A percentile compares a stretch with the other conserved stretches of the same genome.
Conservation (phyloP, 1,284 basidiomycete species). For the Pisolithus thermaeus region DNA sequence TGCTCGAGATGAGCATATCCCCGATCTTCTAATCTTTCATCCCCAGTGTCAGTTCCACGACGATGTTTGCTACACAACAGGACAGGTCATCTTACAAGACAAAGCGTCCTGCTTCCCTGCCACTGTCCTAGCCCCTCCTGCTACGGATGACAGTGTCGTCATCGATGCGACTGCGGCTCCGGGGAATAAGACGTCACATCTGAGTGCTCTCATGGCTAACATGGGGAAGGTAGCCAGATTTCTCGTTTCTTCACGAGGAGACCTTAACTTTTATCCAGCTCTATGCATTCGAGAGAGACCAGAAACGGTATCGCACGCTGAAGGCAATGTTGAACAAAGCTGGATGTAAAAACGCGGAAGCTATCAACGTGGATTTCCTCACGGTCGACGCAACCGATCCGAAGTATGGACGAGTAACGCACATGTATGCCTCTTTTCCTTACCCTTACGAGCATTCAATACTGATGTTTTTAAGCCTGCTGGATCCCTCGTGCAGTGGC, state of each 20-base stretch:
- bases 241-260: not conserved
- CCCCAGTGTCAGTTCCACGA: slow-evolving; percentile 56
- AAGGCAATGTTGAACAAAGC: slow-evolving; percentile 79
- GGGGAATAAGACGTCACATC: slow-evolving; percentile 96
- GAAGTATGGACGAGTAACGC: slow-evolving; percentile 64
- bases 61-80: slow-evolving; percentile 59
- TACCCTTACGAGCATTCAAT: slow-evolving; percentile 1
- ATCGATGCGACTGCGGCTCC: slow-evolving; percentile 97
- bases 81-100: slow-evolving; percentile 90
- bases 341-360: slow-evolving; percentile 70
- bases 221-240: slow-evolving; percentile 60
- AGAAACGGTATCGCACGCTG: slow-evolving; percentile 73
- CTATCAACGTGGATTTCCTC: slow-evolving; percentile 77
- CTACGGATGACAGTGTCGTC: slow-evolving; percentile 46
- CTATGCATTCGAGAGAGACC: slow-evolving; percentile 83
- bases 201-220: slow-evolving; percentile 82
- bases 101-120: slow-evolving; percentile 98
- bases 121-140: slow-evolving; percentile 65
- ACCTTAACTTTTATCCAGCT: slow-evolving; percentile 39
- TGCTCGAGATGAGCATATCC: slow-evolving; percentile 71
- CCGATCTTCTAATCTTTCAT: slow-evolving; percentile 75
- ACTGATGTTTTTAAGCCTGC: slow-evolving; percentile 46
- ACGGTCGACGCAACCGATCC: slow-evolving; percentile 59
- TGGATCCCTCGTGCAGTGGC: slow-evolving; percentile 92
- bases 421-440: slow-evolving; percentile 61